Evolutionary conservation across 2,329 filamentous ascomycete genomes (phyloP).

Genomic region (Phialophora verrucosa): DNA sequence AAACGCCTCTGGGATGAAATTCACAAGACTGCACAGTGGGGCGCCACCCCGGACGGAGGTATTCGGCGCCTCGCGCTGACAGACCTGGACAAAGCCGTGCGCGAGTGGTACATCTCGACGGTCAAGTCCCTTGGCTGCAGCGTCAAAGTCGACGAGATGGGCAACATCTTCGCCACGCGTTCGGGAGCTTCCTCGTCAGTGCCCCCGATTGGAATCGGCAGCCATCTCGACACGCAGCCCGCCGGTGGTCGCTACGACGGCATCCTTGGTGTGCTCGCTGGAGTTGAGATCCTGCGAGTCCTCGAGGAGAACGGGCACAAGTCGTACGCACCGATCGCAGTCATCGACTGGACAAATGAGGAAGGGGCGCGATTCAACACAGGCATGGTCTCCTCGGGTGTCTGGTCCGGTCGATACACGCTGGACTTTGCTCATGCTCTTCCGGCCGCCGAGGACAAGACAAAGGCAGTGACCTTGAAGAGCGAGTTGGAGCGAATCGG

Average conservation of each 20-base stretch:
- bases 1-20: constrained; percentile 20
- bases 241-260: constrained; percentile 73
- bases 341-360: constrained; percentile 82
- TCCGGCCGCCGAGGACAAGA: constrained; percentile 60
- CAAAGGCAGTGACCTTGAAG: constrained; percentile 70
- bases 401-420: constrained; percentile 73
- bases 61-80: constrained; percentile 69
- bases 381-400: constrained; percentile 74
- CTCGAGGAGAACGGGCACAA: constrained; percentile 70
- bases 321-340: constrained; percentile 72
- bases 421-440: constrained; percentile 66
- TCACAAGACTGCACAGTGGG: constrained; percentile 21
- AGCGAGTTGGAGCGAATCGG: constrained; percentile 60
- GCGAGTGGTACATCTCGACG: constrained; percentile 75
- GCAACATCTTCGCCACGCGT: constrained; percentile 77
- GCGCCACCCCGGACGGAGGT: constrained; percentile 22
- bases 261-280: constrained; percentile 74
- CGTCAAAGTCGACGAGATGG: constrained; percentile 74
- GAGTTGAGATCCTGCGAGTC: constrained; percentile 72
- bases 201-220: constrained; percentile 71
- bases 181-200: constrained; percentile 64
- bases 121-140: constrained; percentile 68
- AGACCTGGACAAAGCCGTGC: constrained; percentile 71
- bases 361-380: constrained; percentile 81
- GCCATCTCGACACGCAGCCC: constrained; percentile 62